Base-by-base conservation (phyloP, 768 basidiomycete genomes). In the Suillus americanus region DNA sequence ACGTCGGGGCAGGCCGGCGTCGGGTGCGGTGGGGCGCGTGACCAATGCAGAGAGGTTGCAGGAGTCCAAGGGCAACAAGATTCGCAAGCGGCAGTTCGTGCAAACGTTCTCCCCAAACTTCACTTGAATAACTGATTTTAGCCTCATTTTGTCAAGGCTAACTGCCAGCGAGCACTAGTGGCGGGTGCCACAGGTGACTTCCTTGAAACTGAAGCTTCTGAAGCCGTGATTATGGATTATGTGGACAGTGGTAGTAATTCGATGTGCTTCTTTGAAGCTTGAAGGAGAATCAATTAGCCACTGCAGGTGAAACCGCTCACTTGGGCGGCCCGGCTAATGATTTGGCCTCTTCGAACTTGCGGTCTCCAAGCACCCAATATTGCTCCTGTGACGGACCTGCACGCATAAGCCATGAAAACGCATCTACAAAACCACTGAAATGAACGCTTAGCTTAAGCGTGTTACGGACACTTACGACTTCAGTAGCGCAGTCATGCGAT, bases 291-390 rank as follows among this genome's bases (percentile, higher is more conserved):
- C 35, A 35, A 35, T 35, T 40, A 40, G 40, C 16, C 16, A 40
- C 16, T 40, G 40, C 30, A 18, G n/a, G n/a, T n/a, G n/a, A n/a
- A 45, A n/a, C 20, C 10, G 28, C 28, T 28, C 16, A 51, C 25
- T 50, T 50, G 25, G 25, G 48, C 28, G 28, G 51, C 16, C 18
- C 50, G 51, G 51, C 25, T 28, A 28, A 28, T 28, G 40, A 40
- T 40, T 16, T 40, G 40, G 40, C 40, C 43, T 43, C 20, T 43
- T 43, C 43, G 6, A n/a, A 46, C n/a, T 46, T 45, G 43, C 9
- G 9, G 25, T 51, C 25, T 18, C 16, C 1, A 53, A 65, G 8
- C 66, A 69, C 4, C 59, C 74, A 28, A 53, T 48, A 46, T 48
- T 25, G 14, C 13, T 35, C 55, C 37, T 55, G 35, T 56, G 35